Conservation (phyloP, 2,329 filamentous ascomycete species). For the Aureobasidium melanogenum region DNA sequence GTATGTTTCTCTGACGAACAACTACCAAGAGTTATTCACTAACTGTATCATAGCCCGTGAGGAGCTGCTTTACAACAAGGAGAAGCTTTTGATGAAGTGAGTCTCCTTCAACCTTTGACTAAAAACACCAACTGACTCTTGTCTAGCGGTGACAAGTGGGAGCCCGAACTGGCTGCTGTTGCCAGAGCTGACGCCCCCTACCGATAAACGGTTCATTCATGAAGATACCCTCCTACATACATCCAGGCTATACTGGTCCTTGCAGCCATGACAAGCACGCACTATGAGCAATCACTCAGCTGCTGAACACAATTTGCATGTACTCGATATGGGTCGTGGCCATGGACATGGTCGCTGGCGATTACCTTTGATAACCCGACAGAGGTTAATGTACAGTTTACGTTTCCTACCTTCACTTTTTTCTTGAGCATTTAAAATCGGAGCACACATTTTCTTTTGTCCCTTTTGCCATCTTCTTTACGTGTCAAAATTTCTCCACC, state of each 20-base stretch:
- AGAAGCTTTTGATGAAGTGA: constrained; percentile 44
- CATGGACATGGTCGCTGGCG: constrained; percentile 3
- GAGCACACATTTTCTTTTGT: constrained; percentile 4
- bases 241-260: neutral
- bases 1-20: constrained; percentile 63
- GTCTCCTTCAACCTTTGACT: constrained; percentile 27
- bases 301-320: neutral
- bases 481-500: neutral
- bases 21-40: constrained; percentile 73
- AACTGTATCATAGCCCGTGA: constrained; percentile 36
- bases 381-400: constrained; percentile 9
- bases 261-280: constrained; percentile 7
- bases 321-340: neutral
- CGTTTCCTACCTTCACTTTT: neutral
- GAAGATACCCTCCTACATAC: constrained; percentile 1
- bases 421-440: constrained; percentile 2
- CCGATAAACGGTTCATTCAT: constrained; percentile 10
- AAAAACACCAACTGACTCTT: neutral
- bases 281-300: neutral
- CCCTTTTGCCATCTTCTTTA: neutral
- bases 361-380: constrained; percentile 5
- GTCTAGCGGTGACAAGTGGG: constrained; percentile 57
- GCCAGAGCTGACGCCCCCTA: constrained; percentile 81
- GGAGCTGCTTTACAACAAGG: constrained; percentile 97
- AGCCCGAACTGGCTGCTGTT: constrained; percentile 86